These are phyloP conservation scores for Cyclanthera cordifolia DNA, from an alignment of 306 rosid genomes.

Conservation along the genomic window DNA sequence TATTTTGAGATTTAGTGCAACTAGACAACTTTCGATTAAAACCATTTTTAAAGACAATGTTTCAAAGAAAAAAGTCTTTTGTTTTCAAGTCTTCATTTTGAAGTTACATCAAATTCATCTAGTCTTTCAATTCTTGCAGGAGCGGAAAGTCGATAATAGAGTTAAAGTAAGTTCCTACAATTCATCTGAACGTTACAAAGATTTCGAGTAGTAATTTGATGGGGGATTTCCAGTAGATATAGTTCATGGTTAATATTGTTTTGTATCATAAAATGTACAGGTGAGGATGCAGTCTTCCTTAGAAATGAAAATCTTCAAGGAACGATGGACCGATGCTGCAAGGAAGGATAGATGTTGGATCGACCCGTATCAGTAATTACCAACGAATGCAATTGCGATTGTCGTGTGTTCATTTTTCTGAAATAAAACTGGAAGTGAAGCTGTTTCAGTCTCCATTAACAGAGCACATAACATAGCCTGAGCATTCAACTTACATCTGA, in stretches of 20 bases:
- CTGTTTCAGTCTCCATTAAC: background rate
- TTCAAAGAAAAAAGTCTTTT: too few species aligned
- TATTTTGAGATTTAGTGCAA: too few species aligned
- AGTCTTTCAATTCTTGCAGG: conserved; percentile 33
- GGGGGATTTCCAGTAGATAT: background rate
- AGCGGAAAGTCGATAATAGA: conserved; percentile 30
- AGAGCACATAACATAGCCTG: background rate
- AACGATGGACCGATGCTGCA: conserved; percentile 31
- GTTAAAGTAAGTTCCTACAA: conserved; percentile 18
- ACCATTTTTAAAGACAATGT: too few species aligned
- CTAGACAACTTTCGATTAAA: too few species aligned
- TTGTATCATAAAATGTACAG: conserved; percentile 14
- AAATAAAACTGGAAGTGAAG: conserved; percentile 9
- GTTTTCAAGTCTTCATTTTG: background rate
- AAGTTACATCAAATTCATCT: background rate
- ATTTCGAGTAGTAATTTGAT: background rate
- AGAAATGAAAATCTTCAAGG: conserved; percentile 34
- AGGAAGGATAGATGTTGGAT: conserved; percentile 32
- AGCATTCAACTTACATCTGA: background rate
- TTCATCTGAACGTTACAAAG: background rate
- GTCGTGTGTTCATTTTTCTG: background rate
- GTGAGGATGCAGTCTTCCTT: conserved; percentile 33
- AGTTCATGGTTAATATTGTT: background rate
- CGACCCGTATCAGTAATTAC: conserved; percentile 37
- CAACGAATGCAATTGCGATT: background rate